Evolutionary conservation across 2,329 filamentous ascomycete genomes (phyloP).

Genomic region (Hirsutella rhossiliensis): DNA sequence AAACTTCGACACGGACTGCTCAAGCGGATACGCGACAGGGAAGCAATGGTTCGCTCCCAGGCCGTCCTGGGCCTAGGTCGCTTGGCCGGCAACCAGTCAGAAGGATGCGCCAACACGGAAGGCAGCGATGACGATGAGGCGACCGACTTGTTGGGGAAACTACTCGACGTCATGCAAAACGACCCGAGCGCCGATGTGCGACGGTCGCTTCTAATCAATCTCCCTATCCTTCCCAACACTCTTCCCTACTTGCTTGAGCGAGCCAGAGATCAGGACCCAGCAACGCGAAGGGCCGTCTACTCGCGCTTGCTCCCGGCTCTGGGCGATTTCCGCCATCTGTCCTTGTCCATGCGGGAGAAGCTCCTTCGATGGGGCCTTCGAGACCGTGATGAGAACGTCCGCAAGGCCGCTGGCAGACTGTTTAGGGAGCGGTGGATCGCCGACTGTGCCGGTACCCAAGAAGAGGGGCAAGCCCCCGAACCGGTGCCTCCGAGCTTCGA

Average conservation of each 20-base stretch:
- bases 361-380: conserved; percentile 87
- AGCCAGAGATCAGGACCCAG: conserved; percentile 76
- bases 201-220: conserved; percentile 74
- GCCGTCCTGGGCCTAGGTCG: conserved; percentile 83
- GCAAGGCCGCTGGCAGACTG: conserved; percentile 78
- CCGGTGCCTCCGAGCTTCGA: conserved; percentile 58
- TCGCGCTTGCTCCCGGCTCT: conserved; percentile 75
- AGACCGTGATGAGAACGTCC: conserved; percentile 87
- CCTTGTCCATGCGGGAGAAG: conserved; percentile 89
- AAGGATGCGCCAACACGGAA: conserved; percentile 57
- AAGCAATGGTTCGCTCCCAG: conserved; percentile 82
- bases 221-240: conserved; percentile 75
- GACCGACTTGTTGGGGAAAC: conserved; percentile 64
- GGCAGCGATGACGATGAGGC: conserved; percentile 52
- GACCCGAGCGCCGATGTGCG: conserved; percentile 91
- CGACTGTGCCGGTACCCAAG: conserved; percentile 65
- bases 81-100: conserved; percentile 66
- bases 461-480: conserved; percentile 42
- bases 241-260: conserved; percentile 82
- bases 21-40: conserved; percentile 85
- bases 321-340: conserved; percentile 89
- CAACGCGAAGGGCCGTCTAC: conserved; percentile 77
- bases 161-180: conserved; percentile 82
- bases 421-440: conserved; percentile 98
- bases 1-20: conserved; percentile 67